Evolutionary conservation across 139 green algal genomes (phyloP), one percentile per base, ranked within the genome.

Genomic region (Chlorella sp.): DNA sequence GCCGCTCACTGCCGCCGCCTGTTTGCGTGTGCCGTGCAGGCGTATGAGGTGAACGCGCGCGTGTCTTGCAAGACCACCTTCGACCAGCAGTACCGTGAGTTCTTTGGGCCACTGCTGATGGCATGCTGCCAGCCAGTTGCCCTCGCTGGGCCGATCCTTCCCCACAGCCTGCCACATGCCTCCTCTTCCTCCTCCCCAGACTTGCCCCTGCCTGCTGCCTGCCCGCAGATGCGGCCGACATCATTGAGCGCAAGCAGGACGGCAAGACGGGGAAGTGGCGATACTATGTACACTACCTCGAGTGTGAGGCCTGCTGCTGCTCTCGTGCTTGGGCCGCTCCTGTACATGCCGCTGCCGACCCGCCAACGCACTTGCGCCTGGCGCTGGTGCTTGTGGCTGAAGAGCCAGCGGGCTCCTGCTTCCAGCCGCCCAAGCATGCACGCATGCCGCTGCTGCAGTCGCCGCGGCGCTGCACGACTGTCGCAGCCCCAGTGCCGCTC

Each of bases 231-330:
- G 44, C 83, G 26, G 91, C 86, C 3, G 84, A 93, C 21, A 68
- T 94, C 21, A 82, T 94, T 12, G 90, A 93, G n/a, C 70, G 78
- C 36, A 78, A 86, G 51, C 57, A 67, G 16, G 75, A 36, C 20
- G 41, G 36, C 30, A 72, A 82, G 25, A 57, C 30, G 4, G 36
- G 76, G 28, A 82, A 82, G 57, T n/a, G 36, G 76, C 76, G 76
- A 36, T 98, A 95, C 87, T 98, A 98, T 83, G 94, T 98, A n/a
- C 95, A 98, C 87, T 98, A 98, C 80, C 68, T 92, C 9, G 94
- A 98, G 80, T 95, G 92, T 96, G 81, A 94, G 93, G 85, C 23
- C 38, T 21, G n/a, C 13, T 21, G 13, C 3, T 34, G 28, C 63
- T 60, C 12, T 1, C 11, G 11, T 20, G 28, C 28, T 38, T 3